Percentiles rank a stretch among this genome's conserved stretches.
These are phyloP conservation scores for Pyrenopolyporus hunteri DNA, from an alignment of 495 filamentous ascomycete genomes.

Conservation along the genomic window DNA sequence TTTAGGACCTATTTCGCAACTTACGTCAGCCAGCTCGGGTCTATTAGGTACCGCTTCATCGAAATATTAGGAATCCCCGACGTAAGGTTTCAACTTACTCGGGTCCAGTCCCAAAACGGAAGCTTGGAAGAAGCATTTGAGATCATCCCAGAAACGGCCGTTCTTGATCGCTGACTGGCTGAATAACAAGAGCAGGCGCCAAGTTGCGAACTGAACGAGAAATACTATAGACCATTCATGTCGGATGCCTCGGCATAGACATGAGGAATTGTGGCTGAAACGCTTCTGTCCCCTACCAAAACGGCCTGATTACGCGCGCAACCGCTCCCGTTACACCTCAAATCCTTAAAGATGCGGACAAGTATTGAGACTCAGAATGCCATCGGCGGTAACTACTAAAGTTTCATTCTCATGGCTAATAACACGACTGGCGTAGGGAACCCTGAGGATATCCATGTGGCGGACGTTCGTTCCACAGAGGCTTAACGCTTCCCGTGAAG, in stretches of 20 bases:
- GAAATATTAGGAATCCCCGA: constrained; percentile 15
- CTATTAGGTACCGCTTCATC: not conserved
- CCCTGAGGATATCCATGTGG: not conserved
- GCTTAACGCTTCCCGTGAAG: too few relatives aligned
- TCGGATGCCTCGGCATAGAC: constrained; percentile 17
- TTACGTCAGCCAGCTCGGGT: not conserved
- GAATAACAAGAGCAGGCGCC: not conserved
- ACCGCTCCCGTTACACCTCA: constrained; percentile 2
- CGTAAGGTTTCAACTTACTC: not conserved
- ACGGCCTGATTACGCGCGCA: not conserved
- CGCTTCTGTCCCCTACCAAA: not conserved
- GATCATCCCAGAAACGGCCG: constrained; percentile 2
- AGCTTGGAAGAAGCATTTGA: constrained; percentile 3
- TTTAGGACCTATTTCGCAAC: too few relatives aligned
- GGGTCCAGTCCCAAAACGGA: constrained; percentile 1
- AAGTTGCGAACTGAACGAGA: constrained; percentile 18
- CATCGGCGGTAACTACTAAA: not conserved
- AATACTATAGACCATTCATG: constrained; percentile 3
- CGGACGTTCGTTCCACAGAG: not conserved
- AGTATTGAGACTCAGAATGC: constrained; percentile 15
- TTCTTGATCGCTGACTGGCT: constrained; percentile 20
- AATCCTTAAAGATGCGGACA: constrained; percentile 4
- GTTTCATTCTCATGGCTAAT: not conserved
- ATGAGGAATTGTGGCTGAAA: constrained; percentile 32
- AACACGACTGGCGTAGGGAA: not conserved